Conservation (phyloP, 164 flowering plant genomes). For the Umbilicus rupestris region DNA sequence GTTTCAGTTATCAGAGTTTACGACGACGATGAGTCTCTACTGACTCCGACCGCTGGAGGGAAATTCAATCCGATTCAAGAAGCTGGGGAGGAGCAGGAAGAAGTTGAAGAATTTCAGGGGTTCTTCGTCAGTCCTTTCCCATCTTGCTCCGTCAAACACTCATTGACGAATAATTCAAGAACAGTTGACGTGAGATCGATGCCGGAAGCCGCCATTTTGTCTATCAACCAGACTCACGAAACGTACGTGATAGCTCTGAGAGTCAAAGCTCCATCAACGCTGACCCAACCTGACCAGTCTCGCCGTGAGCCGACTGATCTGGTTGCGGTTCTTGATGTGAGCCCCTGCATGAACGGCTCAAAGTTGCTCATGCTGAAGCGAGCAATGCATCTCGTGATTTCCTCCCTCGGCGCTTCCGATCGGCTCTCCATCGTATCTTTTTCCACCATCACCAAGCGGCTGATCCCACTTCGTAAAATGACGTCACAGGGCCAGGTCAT, state of each 20-base stretch:
- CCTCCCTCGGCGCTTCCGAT: conserved; percentile 50
- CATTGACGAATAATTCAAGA: conserved; percentile 6
- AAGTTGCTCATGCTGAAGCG: conserved; percentile 52
- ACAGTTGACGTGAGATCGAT: conserved; percentile 38
- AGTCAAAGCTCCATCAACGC: conserved; percentile 61
- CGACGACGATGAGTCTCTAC: conserved; percentile 77
- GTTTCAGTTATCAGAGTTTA: conserved; percentile 23
- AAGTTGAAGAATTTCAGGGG: conserved; percentile 10
- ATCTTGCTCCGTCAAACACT: background rate
- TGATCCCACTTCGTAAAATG: conserved; percentile 68
- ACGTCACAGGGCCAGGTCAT: conserved; percentile 53
- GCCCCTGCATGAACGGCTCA: conserved; percentile 42
- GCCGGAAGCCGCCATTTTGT: conserved; percentile 59
- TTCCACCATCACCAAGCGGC: conserved; percentile 39
- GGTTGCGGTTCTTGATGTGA: conserved; percentile 53
- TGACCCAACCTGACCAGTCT: conserved; percentile 21
- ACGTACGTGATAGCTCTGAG: conserved; percentile 57
- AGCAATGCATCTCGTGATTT: conserved; percentile 47
- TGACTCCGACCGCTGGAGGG: conserved; percentile 38
- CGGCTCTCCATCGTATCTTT: conserved; percentile 60
- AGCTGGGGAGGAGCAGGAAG: conserved; percentile 27
- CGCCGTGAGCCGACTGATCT: conserved; percentile 55
- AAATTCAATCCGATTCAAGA: conserved; percentile 55
- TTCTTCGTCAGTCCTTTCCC: background rate
- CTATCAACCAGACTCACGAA: conserved; percentile 40